A percentile compares a stretch with the other conserved stretches of the same genome.
Conservation (phyloP, 2,329 filamentous ascomycete species). For the Chalara sp. region DNA sequence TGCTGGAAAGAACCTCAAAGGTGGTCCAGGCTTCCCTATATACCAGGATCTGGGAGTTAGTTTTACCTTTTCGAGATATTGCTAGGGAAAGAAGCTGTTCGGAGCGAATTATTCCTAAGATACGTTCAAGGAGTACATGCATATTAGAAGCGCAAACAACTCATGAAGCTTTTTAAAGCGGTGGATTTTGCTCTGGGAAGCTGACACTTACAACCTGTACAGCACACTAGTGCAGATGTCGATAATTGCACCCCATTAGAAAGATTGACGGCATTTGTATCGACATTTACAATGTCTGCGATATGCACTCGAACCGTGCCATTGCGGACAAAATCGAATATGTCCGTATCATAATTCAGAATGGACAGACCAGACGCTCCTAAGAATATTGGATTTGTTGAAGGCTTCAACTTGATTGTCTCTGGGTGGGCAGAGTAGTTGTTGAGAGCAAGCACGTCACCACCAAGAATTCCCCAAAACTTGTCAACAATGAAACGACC, state of each 20-base stretch:
- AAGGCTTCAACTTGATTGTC: conserved; percentile 46
- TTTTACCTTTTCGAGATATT: too few relatives aligned
- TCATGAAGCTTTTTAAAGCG: too few relatives aligned
- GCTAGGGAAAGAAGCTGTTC: too few relatives aligned
- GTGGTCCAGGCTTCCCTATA: conserved; percentile 44
- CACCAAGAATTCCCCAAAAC: conserved; percentile 52
- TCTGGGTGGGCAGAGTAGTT: conserved; percentile 47
- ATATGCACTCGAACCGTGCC: conserved; percentile 47
- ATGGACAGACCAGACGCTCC: conserved; percentile 50
- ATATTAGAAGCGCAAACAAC: too few relatives aligned
- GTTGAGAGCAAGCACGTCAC: conserved; percentile 47
- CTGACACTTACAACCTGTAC: conserved; percentile 36
- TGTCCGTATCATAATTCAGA: conserved; percentile 50
- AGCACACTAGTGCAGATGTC: conserved; percentile 46
- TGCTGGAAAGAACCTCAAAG: conserved; percentile 45
- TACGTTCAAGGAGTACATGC: too few relatives aligned
- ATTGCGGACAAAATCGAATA: conserved; percentile 47
- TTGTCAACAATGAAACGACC: conserved; percentile 47
- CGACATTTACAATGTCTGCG: conserved; percentile 42
- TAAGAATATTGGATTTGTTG: conserved; percentile 41
- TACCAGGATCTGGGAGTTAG: too few relatives aligned
- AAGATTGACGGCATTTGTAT: conserved; percentile 40
- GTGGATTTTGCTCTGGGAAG: too few relatives aligned
- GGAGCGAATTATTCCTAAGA: too few relatives aligned
- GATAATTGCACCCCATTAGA: conserved; percentile 39